Conservation (phyloP, 1,139 yeast genomes). For the Lodderomyces oxycetoniae region DNA sequence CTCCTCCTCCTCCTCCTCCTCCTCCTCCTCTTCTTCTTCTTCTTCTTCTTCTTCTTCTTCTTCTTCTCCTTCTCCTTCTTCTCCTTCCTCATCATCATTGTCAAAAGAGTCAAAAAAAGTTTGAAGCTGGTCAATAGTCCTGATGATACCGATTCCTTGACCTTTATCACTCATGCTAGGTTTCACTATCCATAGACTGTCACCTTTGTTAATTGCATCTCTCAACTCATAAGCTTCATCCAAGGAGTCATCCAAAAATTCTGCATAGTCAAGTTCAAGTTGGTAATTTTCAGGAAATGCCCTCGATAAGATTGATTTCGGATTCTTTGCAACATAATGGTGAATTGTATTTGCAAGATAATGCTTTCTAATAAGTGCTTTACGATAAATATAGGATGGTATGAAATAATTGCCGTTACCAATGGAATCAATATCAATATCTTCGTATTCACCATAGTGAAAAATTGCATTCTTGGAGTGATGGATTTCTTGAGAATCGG, state of each 20-base stretch:
- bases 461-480: constrained; percentile 35
- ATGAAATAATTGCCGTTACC: constrained; percentile 47
- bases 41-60: too few relatives aligned
- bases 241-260: constrained; percentile 85
- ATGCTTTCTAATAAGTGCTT: constrained; percentile 86
- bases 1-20: too few relatives aligned
- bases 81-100: constrained; percentile 57
- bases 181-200: constrained; percentile 80
- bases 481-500: constrained; percentile 21
- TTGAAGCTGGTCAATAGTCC: constrained; percentile 74
- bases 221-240: constrained; percentile 89
- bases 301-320: constrained; percentile 51
- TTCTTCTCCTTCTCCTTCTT: constrained; percentile 40
- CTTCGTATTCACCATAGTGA: constrained; percentile 90
- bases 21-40: too few relatives aligned
- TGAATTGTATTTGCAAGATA: constrained; percentile 77
- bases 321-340: constrained; percentile 69
- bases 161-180: constrained; percentile 98
- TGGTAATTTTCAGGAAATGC: constrained; percentile 76
- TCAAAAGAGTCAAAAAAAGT: constrained; percentile 80
- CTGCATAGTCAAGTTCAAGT: constrained; percentile 93
- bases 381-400: constrained; percentile 79
- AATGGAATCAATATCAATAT: constrained; percentile 67
- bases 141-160: constrained; percentile 85
- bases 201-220: constrained; percentile 61